phyloP scores from a whole-genome alignment of 2,329 filamentous ascomycete genomes.

The Teratosphaeria nubilosa region DNA sequence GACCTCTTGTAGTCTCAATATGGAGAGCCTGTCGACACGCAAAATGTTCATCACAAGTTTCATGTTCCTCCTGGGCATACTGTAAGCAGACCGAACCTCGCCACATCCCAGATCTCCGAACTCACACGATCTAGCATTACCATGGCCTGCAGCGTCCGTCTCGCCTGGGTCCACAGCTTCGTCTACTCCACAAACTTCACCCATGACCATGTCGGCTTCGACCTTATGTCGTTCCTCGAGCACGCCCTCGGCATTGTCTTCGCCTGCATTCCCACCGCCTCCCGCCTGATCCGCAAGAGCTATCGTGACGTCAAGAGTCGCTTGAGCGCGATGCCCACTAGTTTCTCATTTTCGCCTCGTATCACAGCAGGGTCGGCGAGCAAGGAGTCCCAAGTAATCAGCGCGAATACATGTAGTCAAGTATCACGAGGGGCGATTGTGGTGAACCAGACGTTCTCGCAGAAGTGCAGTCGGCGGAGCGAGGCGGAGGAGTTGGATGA shows the following conservation, averaged over 20 bases:
- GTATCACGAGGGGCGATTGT: background rate
- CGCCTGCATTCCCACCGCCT: background rate
- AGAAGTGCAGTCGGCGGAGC: background rate
- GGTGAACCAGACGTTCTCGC: background rate
- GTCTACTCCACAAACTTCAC: constrained; percentile 1
- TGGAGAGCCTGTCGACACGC: background rate
- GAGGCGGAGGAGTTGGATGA: background rate
- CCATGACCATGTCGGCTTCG: background rate
- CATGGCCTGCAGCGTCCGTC: background rate
- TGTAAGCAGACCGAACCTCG: background rate
- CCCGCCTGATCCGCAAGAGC: background rate
- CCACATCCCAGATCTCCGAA: background rate
- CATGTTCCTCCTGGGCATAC: background rate
- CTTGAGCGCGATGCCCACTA: background rate
- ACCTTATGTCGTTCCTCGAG: background rate
- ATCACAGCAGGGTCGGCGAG: background rate
- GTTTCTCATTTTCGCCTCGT: background rate
- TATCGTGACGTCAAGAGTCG: background rate
- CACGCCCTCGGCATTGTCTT: background rate
- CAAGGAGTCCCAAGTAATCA: background rate
- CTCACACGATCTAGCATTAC: background rate
- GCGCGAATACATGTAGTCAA: background rate
- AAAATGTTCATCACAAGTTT: background rate
- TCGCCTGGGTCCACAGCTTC: background rate
- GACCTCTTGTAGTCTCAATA: background rate